A percentile compares a stretch with the other conserved stretches of the same genome.
phyloP scores from a whole-genome alignment of 2,329 filamentous ascomycete species.

The Monosporascus cannonballus region DNA sequence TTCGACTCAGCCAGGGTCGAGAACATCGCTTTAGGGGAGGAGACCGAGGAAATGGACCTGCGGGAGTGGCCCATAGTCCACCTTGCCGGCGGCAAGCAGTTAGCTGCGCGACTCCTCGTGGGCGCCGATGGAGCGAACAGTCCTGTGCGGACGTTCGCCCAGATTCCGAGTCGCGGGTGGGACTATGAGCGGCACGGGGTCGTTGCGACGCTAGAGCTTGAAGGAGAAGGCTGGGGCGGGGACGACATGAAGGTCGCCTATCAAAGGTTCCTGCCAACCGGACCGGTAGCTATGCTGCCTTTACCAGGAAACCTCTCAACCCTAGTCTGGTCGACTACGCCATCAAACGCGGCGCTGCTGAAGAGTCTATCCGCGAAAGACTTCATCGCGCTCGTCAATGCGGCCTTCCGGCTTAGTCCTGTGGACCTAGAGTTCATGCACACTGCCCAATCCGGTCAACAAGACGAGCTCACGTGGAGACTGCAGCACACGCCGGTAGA shows the following conservation, averaged over 20 bases:
- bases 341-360: constrained; percentile 68
- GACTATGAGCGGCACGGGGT: constrained; percentile 89
- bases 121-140: constrained; percentile 95
- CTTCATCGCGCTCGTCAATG: constrained; percentile 85
- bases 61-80: constrained; percentile 82
- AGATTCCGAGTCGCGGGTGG: constrained; percentile 82
- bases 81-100: constrained; percentile 57
- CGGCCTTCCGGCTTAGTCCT: constrained; percentile 76
- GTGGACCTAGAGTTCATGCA: constrained; percentile 83
- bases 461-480: constrained; percentile 80
- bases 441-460: constrained; percentile 50
- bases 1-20: constrained; percentile 75
- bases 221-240: constrained; percentile 50
- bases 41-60: constrained; percentile 66
- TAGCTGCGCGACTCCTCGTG: constrained; percentile 79
- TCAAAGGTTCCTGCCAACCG: constrained; percentile 89
- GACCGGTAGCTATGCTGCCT: constrained; percentile 85
- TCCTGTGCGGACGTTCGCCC: constrained; percentile 83
- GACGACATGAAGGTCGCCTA: constrained; percentile 69
- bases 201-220: constrained; percentile 78
- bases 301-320: constrained; percentile 78
- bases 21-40: constrained; percentile 68
- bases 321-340: constrained; percentile 91
- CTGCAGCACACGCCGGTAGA: constrained; percentile 60
- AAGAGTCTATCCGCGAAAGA: constrained; percentile 68